These are phyloP conservation scores for Penicillium nordicum DNA, from an alignment of 2,329 filamentous ascomycete genomes.

Conservation along the genomic window DNA sequence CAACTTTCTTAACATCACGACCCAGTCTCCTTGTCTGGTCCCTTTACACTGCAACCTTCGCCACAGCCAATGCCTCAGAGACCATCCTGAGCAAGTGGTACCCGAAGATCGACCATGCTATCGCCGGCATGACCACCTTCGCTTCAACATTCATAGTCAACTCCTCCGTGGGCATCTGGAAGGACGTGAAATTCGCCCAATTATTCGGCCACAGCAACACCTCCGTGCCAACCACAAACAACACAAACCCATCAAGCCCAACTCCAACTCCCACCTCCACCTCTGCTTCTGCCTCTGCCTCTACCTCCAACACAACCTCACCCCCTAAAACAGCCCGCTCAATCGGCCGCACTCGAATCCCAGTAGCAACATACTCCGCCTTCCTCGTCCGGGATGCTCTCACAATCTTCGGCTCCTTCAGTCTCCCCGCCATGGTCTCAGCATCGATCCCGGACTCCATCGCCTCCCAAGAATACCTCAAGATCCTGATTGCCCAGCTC, in stretches of 20 bases:
- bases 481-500: slow-evolving; percentile 81
- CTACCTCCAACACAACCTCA: slow-evolving; percentile 14
- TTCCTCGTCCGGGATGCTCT: slow-evolving; percentile 78
- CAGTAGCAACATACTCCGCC: slow-evolving; percentile 52
- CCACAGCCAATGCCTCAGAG: slow-evolving; percentile 81
- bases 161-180: slow-evolving; percentile 72
- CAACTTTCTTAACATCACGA: slow-evolving; percentile 40
- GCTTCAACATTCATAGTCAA: slow-evolving; percentile 71
- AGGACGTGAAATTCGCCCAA: slow-evolving; percentile 77
- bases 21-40: slow-evolving; percentile 42
- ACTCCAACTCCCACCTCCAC: background rate
- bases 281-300: background rate
- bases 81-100: slow-evolving; percentile 63
- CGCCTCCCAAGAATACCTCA: slow-evolving; percentile 73
- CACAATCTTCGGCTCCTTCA: slow-evolving; percentile 64
- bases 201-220: slow-evolving; percentile 55
- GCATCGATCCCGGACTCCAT: slow-evolving; percentile 66
- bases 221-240: slow-evolving; percentile 2
- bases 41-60: slow-evolving; percentile 80
- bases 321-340: slow-evolving; percentile 25
- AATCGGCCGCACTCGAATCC: slow-evolving; percentile 37
- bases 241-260: slow-evolving; percentile 5
- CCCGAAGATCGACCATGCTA: slow-evolving; percentile 57
- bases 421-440: slow-evolving; percentile 34
- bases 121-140: slow-evolving; percentile 73